These are phyloP conservation scores for Sarcomyxa edulis DNA, from an alignment of 768 basidiomycete species.

Conservation along the genomic window DNA sequence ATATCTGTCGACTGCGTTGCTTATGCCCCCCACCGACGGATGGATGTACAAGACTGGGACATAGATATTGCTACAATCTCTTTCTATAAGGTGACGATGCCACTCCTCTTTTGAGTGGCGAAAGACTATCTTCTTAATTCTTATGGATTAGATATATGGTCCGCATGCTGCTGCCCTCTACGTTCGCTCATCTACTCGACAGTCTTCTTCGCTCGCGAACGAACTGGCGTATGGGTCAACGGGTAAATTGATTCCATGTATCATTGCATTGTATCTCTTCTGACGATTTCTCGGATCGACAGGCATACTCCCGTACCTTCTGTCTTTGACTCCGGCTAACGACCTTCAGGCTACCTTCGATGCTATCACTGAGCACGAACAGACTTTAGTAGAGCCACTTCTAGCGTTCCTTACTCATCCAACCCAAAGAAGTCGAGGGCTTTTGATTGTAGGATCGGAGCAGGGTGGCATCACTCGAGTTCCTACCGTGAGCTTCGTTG, in stretches of 20 bases:
- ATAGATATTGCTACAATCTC: conserved; percentile 68
- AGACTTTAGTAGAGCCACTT: conserved; percentile 44
- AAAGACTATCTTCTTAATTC: no score
- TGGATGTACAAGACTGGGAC: conserved; percentile 77
- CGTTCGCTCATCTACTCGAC: conserved; percentile 41
- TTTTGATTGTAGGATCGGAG: conserved; percentile 64
- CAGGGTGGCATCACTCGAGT: conserved; percentile 36
- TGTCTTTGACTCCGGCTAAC: conserved; percentile 46
- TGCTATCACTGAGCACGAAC: conserved; percentile 58
- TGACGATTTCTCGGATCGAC: no score
- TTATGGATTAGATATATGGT: conserved; percentile 54
- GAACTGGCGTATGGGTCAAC: conserved; percentile 1
- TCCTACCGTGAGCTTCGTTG: conserved; percentile 71
- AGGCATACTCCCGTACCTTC: conserved; percentile 44
- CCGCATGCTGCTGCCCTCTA: conserved; percentile 67
- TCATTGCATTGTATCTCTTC: conserved; percentile 68
- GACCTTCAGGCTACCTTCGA: conserved; percentile 46
- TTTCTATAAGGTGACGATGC: conserved; percentile 59
- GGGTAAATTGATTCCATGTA: conserved; percentile 67
- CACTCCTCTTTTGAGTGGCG: no score
- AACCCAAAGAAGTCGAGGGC: conserved; percentile 48
- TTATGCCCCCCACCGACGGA: conserved; percentile 65
- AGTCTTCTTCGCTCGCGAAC: conserved; percentile 25
- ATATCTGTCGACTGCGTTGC: conserved; percentile 74
- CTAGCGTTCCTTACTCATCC: conserved; percentile 48